Base-by-base conservation (phyloP, 768 basidiomycete species). In the Solioccasus polychromus region DNA sequence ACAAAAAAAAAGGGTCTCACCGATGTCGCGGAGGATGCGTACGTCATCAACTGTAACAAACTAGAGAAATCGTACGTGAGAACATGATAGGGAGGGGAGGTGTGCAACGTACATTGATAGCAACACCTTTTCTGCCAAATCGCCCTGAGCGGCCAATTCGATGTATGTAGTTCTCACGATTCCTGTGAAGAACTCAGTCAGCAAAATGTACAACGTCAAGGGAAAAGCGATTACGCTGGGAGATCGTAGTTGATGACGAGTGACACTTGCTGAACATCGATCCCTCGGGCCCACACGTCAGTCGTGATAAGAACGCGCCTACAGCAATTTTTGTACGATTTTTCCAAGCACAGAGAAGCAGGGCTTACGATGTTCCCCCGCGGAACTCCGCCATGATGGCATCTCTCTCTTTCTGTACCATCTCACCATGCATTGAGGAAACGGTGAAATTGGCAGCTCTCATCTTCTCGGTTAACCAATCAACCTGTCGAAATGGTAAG, bases 101-200 rank as follows among this genome's bases (percentile, higher is more conserved):
- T 40, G 22, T 45, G 42, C 26, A 25, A 71, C 85, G 34, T 61
- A 96, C 94, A 71, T 98, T 99, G 72, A 99, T 98, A 35, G 96
- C 96, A 50, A 98, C 96, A 77, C 95, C 96, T 73, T 99, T 99
- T 58, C 96, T 79, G 57, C 96, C 96, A 73, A 98, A 98, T 48
- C 96, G 92, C 63, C 96, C 96, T 47, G 94, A 96, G 51, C 96
- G 92, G 69, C 96, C 96, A 64, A 98, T 98, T 63, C 96, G 90
- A 75, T 99, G 96, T 57, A 99, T 97, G 74, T 99, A 99, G 70
- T 99, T 97, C 80, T 97, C 95, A 77, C 90, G 90, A 67, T 92
- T 92, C 54, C 86, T 92, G 52, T 48, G 51, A 48, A 44, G 34
- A 15, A 24, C 31, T 35, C 24, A 31, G 44, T 62, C 31, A 60